phyloP scores from a whole-genome alignment of 176 grass and related monocot species.

The Pontederia paniculata region DNA sequence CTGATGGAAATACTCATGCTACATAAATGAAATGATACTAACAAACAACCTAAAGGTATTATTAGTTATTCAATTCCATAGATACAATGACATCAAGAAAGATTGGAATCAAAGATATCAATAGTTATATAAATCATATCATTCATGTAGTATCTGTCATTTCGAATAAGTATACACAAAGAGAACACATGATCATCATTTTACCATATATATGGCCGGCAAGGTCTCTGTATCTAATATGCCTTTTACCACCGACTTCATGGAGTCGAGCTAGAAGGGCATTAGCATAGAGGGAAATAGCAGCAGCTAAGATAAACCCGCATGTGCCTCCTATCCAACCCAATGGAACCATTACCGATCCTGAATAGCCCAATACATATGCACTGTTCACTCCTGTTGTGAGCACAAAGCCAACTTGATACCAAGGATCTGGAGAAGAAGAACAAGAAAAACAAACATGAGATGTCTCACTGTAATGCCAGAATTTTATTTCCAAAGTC shows the following conservation, averaged over 20 bases:
- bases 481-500: not conserved
- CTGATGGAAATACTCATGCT: too few species aligned
- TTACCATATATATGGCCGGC: constrained; percentile 95
- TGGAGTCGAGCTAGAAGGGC: constrained; percentile 64
- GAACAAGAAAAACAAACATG: not conserved
- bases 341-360: constrained; percentile 72
- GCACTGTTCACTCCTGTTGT: constrained; percentile 90
- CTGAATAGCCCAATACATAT: constrained; percentile 93
- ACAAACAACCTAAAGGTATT: too few species aligned
- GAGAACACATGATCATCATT: not conserved
- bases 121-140: too few species aligned
- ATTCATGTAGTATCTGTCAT: not conserved
- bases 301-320: constrained; percentile 70
- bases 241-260: constrained; percentile 75
- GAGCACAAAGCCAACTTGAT: constrained; percentile 82
- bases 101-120: too few species aligned
- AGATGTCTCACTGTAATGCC: not conserved
- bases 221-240: constrained; percentile 99
- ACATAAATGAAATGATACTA: too few species aligned
- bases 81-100: too few species aligned
- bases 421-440: constrained; percentile 93
- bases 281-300: constrained; percentile 91
- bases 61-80: too few species aligned
- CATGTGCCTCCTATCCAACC: constrained; percentile 64
- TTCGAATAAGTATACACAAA: not conserved